Evolutionary conservation across 192 early-diverging fungal genomes (phyloP), one percentile per base, ranked within the genome.

Genomic region (Entophlyctis luteolus): DNA sequence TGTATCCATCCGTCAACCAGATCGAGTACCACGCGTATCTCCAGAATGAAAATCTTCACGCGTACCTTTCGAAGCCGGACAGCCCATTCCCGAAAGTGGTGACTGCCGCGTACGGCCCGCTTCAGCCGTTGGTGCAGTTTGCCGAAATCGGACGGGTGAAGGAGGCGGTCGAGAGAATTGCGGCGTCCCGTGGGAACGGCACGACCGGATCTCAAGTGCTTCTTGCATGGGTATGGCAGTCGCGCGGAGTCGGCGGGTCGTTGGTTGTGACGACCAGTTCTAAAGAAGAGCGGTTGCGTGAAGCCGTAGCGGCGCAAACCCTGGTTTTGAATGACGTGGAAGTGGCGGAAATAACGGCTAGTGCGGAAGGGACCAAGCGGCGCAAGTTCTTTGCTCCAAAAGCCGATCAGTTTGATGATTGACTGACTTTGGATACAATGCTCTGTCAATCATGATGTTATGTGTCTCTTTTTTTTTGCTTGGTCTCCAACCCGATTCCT

Each of bases 21-120:
- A 68, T 76, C 53, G 75, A 76, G 58, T 73, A 52, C 50, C 53
- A 76, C 38, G 73, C 75, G 45, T 76, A 76, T 45, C 22, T 42
- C 39, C 75, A 70, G 34, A 27, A 29, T n/a, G 37, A 12, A 28
- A 42, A 36, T 2, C 69, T 74, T 32, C 28, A 34, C 18, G 22
- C 34, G 49, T 25, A 20, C 49, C 25, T 52, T 6, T 52, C 49
- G 49, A 20, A 6, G 25, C 10, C 0, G 10, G 50, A 53, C 12
- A 25, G 18, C 10, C 10, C 16, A 23, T 53, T 47, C n/a, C n/a
- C n/a, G 42, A 59, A 1, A 72, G 77, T 49, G 60, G 66, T 57
- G 49, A 73, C 75, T 2, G 68, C 77, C 16, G 68, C 68, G 8
- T 70, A 70, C 32, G 68, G 77, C 74, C 58, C 67, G 80, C n/a